Evolutionary conservation across 1,284 basidiomycete species (phyloP), one percentile per base, ranked within the genome.

Genomic region (Malassezia pachydermatis): DNA sequence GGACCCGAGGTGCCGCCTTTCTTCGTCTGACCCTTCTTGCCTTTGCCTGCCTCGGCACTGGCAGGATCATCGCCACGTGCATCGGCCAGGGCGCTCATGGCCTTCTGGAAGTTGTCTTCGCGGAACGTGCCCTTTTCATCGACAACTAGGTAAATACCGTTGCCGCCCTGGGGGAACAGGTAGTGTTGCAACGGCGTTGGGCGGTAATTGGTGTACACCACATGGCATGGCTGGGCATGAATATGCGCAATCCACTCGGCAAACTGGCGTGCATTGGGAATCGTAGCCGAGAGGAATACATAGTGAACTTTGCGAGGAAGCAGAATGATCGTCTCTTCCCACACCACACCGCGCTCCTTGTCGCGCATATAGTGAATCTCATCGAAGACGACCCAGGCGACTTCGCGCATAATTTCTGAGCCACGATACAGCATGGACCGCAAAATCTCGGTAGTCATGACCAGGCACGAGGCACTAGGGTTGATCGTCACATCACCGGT

Each of bases 281-380:
- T 98, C 22, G 94, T 99, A 46, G 94, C 92, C n/a, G 94, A 99
- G 30, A 98, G 82, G 76, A 99, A 98, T 56, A 98, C 94, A 71
- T 95, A 94, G 73, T 86, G 88, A 51, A 98, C 92, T 20, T 82
- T 83, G 72, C 95, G 87, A 3, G 94, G 92, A 7, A 99, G 80
- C 0, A 99, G 80, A 61, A 98, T 98, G 72, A 98, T 95, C 0
- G 94, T 96, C 63, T 80, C 79, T 67, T 80, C 78, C 78, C 78
- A 80, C 13, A 80, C 78, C 20, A 80, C 79, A 53, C 79, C 78
- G 46, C 79, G 76, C 63, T 79, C 74, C 59, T 90, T 89, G 77
- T 98, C 94, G 58, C 94, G 84, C 94, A 98, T 98, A 75, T 98
- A 99, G 73, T 99, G 94, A 55, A 99, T 95, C 75, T 99, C 94